Conservation (phyloP, 2,329 filamentous ascomycete genomes). For the Macroventuria anomochaeta region DNA sequence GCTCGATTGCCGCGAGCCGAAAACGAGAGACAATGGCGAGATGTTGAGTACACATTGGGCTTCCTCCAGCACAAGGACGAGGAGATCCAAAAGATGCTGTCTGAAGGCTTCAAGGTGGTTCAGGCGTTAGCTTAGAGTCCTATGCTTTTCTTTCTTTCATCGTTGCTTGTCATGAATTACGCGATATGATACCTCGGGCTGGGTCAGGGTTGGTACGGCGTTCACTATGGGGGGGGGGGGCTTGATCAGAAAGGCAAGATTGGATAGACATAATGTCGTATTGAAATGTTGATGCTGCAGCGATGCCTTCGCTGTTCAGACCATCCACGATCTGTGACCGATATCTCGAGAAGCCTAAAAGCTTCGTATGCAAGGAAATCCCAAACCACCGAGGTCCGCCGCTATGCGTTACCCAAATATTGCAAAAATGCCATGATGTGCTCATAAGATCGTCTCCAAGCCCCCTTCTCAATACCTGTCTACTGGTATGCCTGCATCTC, state of each 20-base stretch:
- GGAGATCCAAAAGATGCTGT: constrained; percentile 78
- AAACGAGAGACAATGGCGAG: constrained; percentile 94
- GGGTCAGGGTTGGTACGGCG: constrained; percentile 3
- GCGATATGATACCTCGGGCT: constrained; percentile 19
- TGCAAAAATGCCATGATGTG: constrained; percentile 11
- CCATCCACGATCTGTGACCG: not conserved
- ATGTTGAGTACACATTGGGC: constrained; percentile 90
- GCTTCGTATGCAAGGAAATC: constrained; percentile 1
- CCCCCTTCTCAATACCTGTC: not conserved
- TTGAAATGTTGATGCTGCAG: not conserved
- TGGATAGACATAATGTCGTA: not conserved
- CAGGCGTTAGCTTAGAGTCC: constrained; percentile 49
- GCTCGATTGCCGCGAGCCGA: constrained; percentile 85
- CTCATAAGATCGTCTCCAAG: constrained; percentile 1
- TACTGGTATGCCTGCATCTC: not conserved
- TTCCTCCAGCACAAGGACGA: constrained; percentile 92
- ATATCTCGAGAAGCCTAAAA: not conserved
- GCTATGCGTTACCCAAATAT: constrained; percentile 2
- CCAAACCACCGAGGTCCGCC: not conserved
- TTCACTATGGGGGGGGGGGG: not conserved
- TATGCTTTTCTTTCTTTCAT: not conserved
- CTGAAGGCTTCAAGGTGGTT: constrained; percentile 71
- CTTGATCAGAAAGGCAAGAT: not conserved
- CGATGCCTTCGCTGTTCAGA: not conserved
- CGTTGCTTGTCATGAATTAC: constrained; percentile 9